These are phyloP conservation scores for Kurtzmaniella quercitrusa DNA, from an alignment of 1,139 yeast species.

Conservation along the genomic window DNA sequence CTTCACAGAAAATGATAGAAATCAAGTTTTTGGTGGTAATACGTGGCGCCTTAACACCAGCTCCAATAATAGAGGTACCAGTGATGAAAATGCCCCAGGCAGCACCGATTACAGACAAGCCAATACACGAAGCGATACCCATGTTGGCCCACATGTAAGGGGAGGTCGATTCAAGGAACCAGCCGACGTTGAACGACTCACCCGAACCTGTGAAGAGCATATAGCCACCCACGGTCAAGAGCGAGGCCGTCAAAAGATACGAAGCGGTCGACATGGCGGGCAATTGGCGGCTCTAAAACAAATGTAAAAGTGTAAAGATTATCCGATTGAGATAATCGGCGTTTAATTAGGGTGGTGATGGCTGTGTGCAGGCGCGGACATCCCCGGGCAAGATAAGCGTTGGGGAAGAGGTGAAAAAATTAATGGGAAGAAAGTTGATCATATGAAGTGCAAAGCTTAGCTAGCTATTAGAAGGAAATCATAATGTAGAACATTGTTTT, in stretches of 20 bases:
- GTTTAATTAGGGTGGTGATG: background rate
- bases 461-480: too few relatives aligned
- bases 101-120: conserved; percentile 93
- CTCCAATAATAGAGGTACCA: conserved; percentile 92
- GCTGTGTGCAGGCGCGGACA: background rate
- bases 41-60: conserved; percentile 96
- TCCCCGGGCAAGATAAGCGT: background rate
- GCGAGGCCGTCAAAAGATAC: conserved; percentile 25
- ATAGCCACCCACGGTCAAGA: conserved; percentile 48
- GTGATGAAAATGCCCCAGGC: conserved; percentile 99
- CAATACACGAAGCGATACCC: conserved; percentile 92
- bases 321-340: background rate
- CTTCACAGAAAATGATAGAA: conserved; percentile 97
- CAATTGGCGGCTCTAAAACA: background rate
- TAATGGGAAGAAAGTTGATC: background rate
- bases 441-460: too few relatives aligned
- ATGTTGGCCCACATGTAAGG: conserved; percentile 97
- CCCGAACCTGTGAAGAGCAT: conserved; percentile 92
- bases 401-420: background rate
- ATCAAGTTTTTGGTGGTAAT: conserved; percentile 96
- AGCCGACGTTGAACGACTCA: conserved; percentile 85
- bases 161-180: conserved; percentile 77
- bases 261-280: conserved; percentile 17
- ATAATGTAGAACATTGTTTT: too few relatives aligned
- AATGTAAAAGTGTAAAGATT: background rate